Evolutionary conservation across 441 rosid species (phyloP).

Genomic region (Populus hybrid): DNA sequence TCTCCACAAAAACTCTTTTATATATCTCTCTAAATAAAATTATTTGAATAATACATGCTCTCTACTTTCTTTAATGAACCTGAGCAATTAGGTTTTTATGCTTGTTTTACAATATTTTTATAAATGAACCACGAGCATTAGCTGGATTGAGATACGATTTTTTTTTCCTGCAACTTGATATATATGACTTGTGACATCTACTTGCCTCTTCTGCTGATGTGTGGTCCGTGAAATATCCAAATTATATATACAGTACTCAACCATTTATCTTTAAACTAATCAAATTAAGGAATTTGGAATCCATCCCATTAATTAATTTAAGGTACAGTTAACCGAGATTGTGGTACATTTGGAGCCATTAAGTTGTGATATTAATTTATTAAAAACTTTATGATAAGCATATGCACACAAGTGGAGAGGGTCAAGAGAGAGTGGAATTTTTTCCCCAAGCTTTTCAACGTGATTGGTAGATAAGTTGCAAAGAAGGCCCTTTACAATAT

Average conservation of each 20-base stretch:
- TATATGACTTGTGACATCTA: background rate
- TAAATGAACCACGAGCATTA: background rate
- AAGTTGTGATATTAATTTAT: background rate
- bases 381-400: slow-evolving; percentile 12
- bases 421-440: slow-evolving; percentile 16
- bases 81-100: background rate
- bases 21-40: background rate
- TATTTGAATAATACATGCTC: background rate
- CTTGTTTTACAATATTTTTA: background rate
- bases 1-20: background rate
- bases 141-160: no score
- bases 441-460: slow-evolving; percentile 14
- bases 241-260: background rate
- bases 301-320: background rate
- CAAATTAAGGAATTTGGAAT: slow-evolving; percentile 1
- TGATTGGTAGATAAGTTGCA: slow-evolving; percentile 32
- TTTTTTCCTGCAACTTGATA: background rate
- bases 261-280: slow-evolving; percentile 15
- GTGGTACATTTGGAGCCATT: slow-evolving; percentile 13
- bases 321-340: background rate
- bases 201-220: background rate
- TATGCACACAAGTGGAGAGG: slow-evolving; percentile 16
- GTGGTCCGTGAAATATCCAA: background rate
- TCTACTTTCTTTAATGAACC: background rate
- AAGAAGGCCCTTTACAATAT: slow-evolving; percentile 14